Base-by-base conservation (phyloP, 805 yeast genomes). In the Hagleromyces aurorensis region DNA sequence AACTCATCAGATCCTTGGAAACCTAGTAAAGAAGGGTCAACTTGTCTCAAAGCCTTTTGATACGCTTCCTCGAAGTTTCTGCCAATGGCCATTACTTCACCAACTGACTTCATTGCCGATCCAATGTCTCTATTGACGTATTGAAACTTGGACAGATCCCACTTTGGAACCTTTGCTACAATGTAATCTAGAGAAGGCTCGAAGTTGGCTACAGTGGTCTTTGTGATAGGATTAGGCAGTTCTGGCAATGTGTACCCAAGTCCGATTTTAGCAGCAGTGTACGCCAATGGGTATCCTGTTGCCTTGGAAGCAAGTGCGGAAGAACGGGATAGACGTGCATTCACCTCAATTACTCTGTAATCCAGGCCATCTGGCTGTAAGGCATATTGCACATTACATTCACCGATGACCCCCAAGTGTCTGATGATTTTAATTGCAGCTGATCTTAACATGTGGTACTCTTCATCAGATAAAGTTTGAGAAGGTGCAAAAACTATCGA, bases 61-160 rank as follows among this genome's bases (percentile, higher is more conserved):
- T 89, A 79, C 19, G 96, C 81, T 65, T 89, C 98, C 67, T 89
- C 98, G 56, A 89, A 89, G 42, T 78, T 89, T 65, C 98, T 79
- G 54, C 98, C 98, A 54, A 89, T 91, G 25, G 96, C 93, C 98
- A 89, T 89, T 36, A 89, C 98, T 64, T 89, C 98, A 60, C 98
- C 98, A 33, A 89, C 98, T 36, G 96, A 87, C 62, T 89, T 89
- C 98, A 89, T 89, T 24, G 96, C 77, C 7, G 95, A 83, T 27
- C 96, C 95, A 54, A 89, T 81, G 40, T 80, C 85, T 60, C 95
- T 75, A 59, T 84, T 82, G 41, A 89, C 98, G 53, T 85, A 94
- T 58, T 82, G 93, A 69, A 89, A 91, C 70, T 89, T 89, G 46
- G 91, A 62, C 59, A 89, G 68, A 68, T 89, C 98, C 98, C 98